phyloP scores from a whole-genome alignment of 768 basidiomycete species.

The Suillus discolor region DNA sequence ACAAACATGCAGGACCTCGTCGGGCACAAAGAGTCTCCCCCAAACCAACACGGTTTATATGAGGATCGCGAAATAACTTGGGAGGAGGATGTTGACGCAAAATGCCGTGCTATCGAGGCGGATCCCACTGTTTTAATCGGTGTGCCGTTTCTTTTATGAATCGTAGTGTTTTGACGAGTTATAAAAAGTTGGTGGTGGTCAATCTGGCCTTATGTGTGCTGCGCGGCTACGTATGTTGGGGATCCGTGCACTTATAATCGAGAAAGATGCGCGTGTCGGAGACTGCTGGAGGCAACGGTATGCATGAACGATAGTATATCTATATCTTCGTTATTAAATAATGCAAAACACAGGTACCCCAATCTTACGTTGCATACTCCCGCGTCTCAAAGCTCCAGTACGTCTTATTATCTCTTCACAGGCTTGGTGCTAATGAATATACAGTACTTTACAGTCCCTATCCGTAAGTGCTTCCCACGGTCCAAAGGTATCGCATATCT shows the following conservation, averaged over 20 bases:
- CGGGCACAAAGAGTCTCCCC: slow-evolving; percentile 42
- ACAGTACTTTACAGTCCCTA: slow-evolving; percentile 50
- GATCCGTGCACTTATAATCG: slow-evolving; percentile 53
- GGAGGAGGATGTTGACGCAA: not conserved
- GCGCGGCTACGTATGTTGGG: slow-evolving; percentile 59
- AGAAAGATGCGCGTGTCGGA: slow-evolving; percentile 49
- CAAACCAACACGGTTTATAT: not conserved
- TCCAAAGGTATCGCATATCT: slow-evolving; percentile 28
- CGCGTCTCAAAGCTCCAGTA: slow-evolving; percentile 53
- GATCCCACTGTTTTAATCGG: slow-evolving; percentile 28
- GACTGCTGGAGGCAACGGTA: slow-evolving; percentile 57
- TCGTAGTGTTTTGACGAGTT: not conserved
- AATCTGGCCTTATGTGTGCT: slow-evolving; percentile 60
- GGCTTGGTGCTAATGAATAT: not conserved
- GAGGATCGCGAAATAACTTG: not conserved
- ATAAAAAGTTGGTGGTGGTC: slow-evolving; percentile 54
- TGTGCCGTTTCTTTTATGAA: slow-evolving; percentile 30
- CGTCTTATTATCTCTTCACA: slow-evolving; percentile 13
- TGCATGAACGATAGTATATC: slow-evolving; percentile 46
- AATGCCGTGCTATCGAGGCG: not conserved
- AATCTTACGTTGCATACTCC: slow-evolving; percentile 39
- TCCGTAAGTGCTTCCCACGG: slow-evolving; percentile 45
- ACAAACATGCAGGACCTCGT: slow-evolving; percentile 60
- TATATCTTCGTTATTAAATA: slow-evolving; percentile 43
- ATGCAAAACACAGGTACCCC: slow-evolving; percentile 2